Evolutionary conservation across 164 flowering plant genomes (phyloP).

Genomic region (Macadamia integrifolia): DNA sequence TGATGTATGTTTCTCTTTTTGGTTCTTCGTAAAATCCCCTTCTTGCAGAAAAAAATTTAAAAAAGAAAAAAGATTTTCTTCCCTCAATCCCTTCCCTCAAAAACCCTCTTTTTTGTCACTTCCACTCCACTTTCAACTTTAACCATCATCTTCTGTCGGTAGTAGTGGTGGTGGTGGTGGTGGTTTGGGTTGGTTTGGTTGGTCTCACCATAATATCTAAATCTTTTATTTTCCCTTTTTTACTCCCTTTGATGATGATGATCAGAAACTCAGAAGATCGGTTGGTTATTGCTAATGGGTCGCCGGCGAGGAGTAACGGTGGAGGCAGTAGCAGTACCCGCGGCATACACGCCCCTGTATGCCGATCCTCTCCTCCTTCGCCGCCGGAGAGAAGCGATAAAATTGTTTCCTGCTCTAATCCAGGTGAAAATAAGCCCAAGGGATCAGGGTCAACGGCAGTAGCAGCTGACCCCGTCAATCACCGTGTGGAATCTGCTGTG

Average conservation of each 20-base stretch:
- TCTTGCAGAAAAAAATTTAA: no score
- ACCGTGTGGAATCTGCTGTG: background rate
- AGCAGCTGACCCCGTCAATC: slow-evolving; percentile 8
- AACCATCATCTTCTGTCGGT: no score
- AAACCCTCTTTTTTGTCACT: background rate
- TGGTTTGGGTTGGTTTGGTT: no score
- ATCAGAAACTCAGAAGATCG: slow-evolving; percentile 26
- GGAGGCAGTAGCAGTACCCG: slow-evolving; percentile 10
- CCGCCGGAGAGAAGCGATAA: slow-evolving; percentile 19
- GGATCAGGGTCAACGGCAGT: background rate
- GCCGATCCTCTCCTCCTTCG: slow-evolving; percentile 15
- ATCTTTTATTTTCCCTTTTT: background rate
- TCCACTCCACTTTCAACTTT: background rate
- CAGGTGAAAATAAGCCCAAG: no score
- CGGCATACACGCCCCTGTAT: slow-evolving; percentile 11
- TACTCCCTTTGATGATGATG: slow-evolving; percentile 4
- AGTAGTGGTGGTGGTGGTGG: no score
- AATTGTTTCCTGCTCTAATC: background rate
- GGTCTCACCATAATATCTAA: no score
- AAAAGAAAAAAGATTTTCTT: no score
- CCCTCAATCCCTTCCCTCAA: background rate
- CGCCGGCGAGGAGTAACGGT: slow-evolving; percentile 18
- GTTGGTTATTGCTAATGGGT: slow-evolving; percentile 12
- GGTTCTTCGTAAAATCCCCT: no score
- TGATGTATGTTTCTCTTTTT: background rate